Percentiles rank a stretch among this genome's conserved stretches.
Conservation (phyloP, 345 rosid genomes). For the Orychophragmus violaceus region DNA sequence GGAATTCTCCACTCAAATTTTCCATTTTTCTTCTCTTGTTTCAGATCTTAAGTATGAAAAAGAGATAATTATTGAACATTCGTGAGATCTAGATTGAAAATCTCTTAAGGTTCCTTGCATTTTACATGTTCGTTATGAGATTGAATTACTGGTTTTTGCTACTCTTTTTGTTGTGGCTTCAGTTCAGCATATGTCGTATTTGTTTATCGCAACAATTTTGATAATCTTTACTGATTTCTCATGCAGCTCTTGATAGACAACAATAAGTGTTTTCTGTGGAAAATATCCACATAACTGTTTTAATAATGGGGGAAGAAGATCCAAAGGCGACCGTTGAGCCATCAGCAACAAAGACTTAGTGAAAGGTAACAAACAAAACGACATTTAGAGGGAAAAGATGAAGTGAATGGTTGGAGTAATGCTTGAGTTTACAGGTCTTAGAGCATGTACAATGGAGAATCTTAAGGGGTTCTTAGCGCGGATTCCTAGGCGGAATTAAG, state of each 20-base stretch:
- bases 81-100: neutral
- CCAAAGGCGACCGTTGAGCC: too few relatives aligned
- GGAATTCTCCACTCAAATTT: too few relatives aligned
- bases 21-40: too few relatives aligned
- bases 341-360: too few relatives aligned
- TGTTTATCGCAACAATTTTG: neutral
- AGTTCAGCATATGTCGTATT: neutral
- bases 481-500: too few relatives aligned
- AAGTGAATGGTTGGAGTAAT: too few relatives aligned
- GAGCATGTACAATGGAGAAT: too few relatives aligned
- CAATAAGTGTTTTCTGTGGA: neutral
- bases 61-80: neutral
- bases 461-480: too few relatives aligned
- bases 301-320: conserved; percentile 56
- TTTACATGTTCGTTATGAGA: neutral
- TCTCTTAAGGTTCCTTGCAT: neutral
- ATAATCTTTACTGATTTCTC: neutral
- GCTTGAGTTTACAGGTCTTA: too few relatives aligned
- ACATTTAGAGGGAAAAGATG: too few relatives aligned
- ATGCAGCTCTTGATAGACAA: conserved; percentile 15
- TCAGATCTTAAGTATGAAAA: too few relatives aligned
- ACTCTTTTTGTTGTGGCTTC: neutral
- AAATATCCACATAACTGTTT: conserved; percentile 2
- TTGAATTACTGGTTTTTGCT: neutral
- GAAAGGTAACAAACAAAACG: too few relatives aligned